Evolutionary conservation across 345 rosid genomes (phyloP).

Genomic region (Citrus australasica): DNA sequence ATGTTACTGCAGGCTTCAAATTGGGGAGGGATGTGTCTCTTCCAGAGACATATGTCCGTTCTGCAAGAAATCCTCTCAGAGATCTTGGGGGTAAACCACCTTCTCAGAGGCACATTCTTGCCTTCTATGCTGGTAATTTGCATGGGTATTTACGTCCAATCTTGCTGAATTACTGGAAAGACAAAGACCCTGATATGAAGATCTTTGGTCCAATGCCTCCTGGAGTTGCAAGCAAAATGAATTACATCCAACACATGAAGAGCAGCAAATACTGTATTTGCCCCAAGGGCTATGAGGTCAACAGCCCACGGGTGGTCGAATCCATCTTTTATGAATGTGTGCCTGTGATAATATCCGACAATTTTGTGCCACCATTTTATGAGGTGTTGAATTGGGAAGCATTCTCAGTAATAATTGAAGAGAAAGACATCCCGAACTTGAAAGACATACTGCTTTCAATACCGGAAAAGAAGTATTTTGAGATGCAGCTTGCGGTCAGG

Average conservation of each 20-base stretch:
- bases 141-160: slow-evolving; percentile 82
- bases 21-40: slow-evolving; percentile 95
- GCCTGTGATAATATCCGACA: slow-evolving; percentile 74
- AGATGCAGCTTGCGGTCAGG: slow-evolving; percentile 72
- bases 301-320: slow-evolving; percentile 93
- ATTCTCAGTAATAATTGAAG: slow-evolving; percentile 70
- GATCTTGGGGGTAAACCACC: slow-evolving; percentile 86
- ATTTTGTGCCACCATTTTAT: slow-evolving; percentile 86
- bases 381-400: slow-evolving; percentile 79
- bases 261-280: slow-evolving; percentile 91
- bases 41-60: slow-evolving; percentile 91
- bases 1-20: slow-evolving; percentile 77
- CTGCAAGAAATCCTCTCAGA: slow-evolving; percentile 85
- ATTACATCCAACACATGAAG: slow-evolving; percentile 85
- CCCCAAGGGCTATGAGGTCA: slow-evolving; percentile 89
- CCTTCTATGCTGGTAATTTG: slow-evolving; percentile 89
- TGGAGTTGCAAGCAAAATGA: slow-evolving; percentile 92
- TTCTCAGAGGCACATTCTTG: slow-evolving; percentile 60
- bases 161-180: slow-evolving; percentile 80
- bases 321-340: slow-evolving; percentile 89
- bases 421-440: slow-evolving; percentile 79
- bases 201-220: slow-evolving; percentile 83
- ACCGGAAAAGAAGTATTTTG: slow-evolving; percentile 57
- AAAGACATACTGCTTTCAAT: slow-evolving; percentile 58
- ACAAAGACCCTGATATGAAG: slow-evolving; percentile 71